A percentile compares a stretch with the other conserved stretches of the same genome.
phyloP scores from a whole-genome alignment of 2,329 filamentous ascomycete species.

The Huntiella omanensis region DNA sequence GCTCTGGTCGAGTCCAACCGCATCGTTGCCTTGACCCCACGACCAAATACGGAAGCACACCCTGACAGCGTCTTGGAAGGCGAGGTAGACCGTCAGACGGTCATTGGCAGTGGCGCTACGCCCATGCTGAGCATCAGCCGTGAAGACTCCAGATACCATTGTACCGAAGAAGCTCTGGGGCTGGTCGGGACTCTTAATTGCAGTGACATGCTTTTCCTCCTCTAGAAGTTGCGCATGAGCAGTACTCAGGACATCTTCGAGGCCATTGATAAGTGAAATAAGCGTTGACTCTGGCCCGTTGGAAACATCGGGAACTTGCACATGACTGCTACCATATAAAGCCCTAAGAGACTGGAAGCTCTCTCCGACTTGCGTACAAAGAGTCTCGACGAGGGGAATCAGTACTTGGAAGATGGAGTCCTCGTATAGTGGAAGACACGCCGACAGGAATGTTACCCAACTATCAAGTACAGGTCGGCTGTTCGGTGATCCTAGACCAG shows the following conservation, averaged over 20 bases:
- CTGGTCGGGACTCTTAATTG: conserved; percentile 62
- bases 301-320: conserved; percentile 12
- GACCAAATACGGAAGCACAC: conserved; percentile 91
- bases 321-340: conserved; percentile 31
- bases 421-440: conserved; percentile 68
- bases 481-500: conserved; percentile 55
- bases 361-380: conserved; percentile 57
- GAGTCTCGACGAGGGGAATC: conserved; percentile 74
- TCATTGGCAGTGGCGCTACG: conserved; percentile 81
- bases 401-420: conserved; percentile 77
- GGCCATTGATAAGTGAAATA: conserved; percentile 74
- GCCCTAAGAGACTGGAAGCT: conserved; percentile 54
- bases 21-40: conserved; percentile 55
- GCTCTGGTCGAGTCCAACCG: conserved; percentile 38
- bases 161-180: conserved; percentile 81
- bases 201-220: conserved; percentile 52
- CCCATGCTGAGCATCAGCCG: conserved; percentile 56
- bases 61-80: conserved; percentile 86
- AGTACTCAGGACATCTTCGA: conserved; percentile 76
- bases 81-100: conserved; percentile 79
- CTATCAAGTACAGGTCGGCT: conserved; percentile 70
- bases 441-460: conserved; percentile 73
- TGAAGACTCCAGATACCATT: conserved; percentile 82
- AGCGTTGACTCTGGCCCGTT: conserved; percentile 46
- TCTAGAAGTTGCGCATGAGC: conserved; percentile 65